Base-by-base conservation (phyloP, 2,329 filamentous ascomycete species). In the Tothia fuscella region DNA sequence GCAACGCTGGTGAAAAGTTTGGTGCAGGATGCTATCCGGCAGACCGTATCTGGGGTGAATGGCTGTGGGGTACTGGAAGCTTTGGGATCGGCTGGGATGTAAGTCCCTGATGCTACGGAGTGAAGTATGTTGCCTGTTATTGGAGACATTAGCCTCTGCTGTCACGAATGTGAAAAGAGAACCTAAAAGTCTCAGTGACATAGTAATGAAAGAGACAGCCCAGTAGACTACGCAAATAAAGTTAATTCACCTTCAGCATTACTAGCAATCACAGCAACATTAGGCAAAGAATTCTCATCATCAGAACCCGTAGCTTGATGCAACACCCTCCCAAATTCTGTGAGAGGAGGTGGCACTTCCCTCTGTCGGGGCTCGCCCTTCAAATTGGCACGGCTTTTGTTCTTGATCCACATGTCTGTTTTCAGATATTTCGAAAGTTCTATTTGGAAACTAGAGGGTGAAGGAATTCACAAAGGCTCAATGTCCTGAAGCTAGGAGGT, bases 11-110 rank as follows among this genome's bases (percentile, higher is more conserved):
- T 40, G 20, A 43, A 29, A 3, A 45, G 19, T 25, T 45, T 45
- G 21, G 43, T 45, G 28, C 39, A 41, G 12, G 39, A 41, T 13
- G 39, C 39, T 19, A 41, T 41, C 39, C 39, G 34, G 16, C 39
- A 41, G 13, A 41, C 4, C 10, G 39, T 41, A 22, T 41, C 39
- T 24, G 39, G 19, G 13, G 21, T 22, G 21, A 41, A 41, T 10
- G 10, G 17, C 16, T 17, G n/a, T 7, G 30, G 7, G 3, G 14
- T n/a, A 7, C 16, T 24, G n/a, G 28, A 17, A 14, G 29, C n/a
- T 6, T 2, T 22, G 10, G 17, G n/a, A 25, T 10, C 12, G 3
- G 26, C n/a, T 28, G 39, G 21, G 20, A 41, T 16, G 14, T 13
- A 25, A n/a, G 39, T 41, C 14, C 39, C 39, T 6, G 39, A 29